Conservation (phyloP, 805 yeast species). For the Wickerhamomyces chaumierensis region DNA sequence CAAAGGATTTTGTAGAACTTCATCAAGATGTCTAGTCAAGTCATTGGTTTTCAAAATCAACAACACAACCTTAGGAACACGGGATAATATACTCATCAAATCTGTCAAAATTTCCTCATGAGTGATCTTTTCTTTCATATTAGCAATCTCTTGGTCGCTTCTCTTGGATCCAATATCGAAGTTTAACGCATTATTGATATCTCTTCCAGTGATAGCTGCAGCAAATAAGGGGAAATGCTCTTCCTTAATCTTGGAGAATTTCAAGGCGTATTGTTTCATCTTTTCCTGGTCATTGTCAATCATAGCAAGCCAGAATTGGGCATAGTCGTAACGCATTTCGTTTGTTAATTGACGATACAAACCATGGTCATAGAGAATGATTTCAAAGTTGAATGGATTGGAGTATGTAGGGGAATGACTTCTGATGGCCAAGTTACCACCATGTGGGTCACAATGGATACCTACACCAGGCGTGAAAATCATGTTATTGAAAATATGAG, state of each 20-base stretch:
- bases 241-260: slow-evolving; percentile 68
- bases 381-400: slow-evolving; percentile 56
- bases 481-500: slow-evolving; percentile 91
- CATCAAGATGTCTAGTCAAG: slow-evolving; percentile 81
- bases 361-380: slow-evolving; percentile 90
- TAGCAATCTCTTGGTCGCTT: slow-evolving; percentile 47
- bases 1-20: slow-evolving; percentile 64
- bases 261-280: slow-evolving; percentile 66
- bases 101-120: slow-evolving; percentile 56
- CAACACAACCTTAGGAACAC: slow-evolving; percentile 77
- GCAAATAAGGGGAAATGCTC: slow-evolving; percentile 77
- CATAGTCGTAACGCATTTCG: slow-evolving; percentile 68
- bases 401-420: slow-evolving; percentile 27
- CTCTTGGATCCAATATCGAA: slow-evolving; percentile 50
- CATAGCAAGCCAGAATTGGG: slow-evolving; percentile 87
- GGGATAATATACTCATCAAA: slow-evolving; percentile 67
- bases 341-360: slow-evolving; percentile 77
- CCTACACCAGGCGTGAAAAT: slow-evolving; percentile 87
- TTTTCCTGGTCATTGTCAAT: slow-evolving; percentile 53
- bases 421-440: slow-evolving; percentile 87
- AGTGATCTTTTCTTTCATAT: slow-evolving; percentile 55
- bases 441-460: slow-evolving; percentile 97
- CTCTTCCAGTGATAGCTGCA: slow-evolving; percentile 92
- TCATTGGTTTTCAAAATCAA: slow-evolving; percentile 90
- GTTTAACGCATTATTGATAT: slow-evolving; percentile 61